Conservation (phyloP, 2,329 filamentous ascomycete genomes). For the Grosmannia huntii region DNA sequence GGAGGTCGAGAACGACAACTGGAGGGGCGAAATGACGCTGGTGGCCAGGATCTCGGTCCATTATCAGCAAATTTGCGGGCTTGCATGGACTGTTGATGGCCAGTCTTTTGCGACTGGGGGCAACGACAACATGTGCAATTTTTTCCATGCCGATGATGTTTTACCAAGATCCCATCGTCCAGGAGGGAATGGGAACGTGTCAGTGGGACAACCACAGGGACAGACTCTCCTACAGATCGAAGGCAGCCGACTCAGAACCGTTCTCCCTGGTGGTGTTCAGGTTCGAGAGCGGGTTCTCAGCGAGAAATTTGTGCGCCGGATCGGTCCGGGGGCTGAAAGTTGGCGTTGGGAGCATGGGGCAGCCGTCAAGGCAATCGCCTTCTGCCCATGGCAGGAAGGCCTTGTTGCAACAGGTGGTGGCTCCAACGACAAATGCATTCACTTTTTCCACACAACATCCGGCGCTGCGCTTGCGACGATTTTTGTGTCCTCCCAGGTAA, state of each 20-base stretch:
- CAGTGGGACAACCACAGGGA: not conserved
- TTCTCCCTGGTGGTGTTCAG: conserved; percentile 1
- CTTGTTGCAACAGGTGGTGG: conserved; percentile 85
- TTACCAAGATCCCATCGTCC: conserved; percentile 16
- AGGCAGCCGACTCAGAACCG: conserved; percentile 1
- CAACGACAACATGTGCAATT: conserved; percentile 80
- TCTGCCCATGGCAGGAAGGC: conserved; percentile 85
- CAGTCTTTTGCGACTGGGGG: conserved; percentile 72
- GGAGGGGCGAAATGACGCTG: conserved; percentile 67
- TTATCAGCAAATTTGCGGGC: conserved; percentile 79
- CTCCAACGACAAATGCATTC: conserved; percentile 87
- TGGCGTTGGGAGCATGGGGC: conserved; percentile 70
- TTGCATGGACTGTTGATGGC: conserved; percentile 76
- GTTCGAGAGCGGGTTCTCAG: conserved; percentile 3
- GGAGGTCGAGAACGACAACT: conserved; percentile 51
- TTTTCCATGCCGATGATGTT: conserved; percentile 60
- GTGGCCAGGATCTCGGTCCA: conserved; percentile 68
- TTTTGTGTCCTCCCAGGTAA: conserved; percentile 85
- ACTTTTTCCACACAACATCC: conserved; percentile 82
- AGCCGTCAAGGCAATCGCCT: conserved; percentile 92
- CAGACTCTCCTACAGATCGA: not conserved
- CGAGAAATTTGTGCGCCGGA: conserved; percentile 8
- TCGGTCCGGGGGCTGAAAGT: conserved; percentile 45
- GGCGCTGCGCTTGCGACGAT: conserved; percentile 81
- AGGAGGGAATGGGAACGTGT: not conserved